These are phyloP conservation scores for Suillus sp. DNA, from an alignment of 768 basidiomycete species.

Conservation along the genomic window DNA sequence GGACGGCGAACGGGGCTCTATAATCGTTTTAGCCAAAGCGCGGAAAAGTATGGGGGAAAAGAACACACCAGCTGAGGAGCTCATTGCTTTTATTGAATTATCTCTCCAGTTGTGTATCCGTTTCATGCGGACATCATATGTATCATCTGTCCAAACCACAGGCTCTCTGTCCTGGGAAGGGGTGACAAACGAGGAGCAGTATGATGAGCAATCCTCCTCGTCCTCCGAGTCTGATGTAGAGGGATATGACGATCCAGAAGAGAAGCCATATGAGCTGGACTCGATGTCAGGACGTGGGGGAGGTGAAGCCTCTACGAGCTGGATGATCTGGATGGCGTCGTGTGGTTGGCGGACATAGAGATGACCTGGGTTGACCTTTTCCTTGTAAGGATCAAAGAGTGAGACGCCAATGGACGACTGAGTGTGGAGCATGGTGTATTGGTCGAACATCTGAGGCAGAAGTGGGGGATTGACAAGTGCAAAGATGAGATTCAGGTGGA, in stretches of 20 bases:
- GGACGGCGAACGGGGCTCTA: constrained; percentile 35
- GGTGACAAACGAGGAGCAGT: constrained; percentile 67
- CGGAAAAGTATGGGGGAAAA: constrained; percentile 2
- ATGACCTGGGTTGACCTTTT: constrained; percentile 41
- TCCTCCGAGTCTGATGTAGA: constrained; percentile 36
- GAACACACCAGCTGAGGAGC: constrained; percentile 44
- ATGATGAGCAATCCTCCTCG: constrained; percentile 63
- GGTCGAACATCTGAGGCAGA: constrained; percentile 31
- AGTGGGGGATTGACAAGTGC: constrained; percentile 24
- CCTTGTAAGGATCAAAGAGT: constrained; percentile 30
- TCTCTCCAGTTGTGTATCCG: constrained; percentile 77
- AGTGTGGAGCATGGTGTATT: constrained; percentile 29
- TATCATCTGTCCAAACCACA: constrained; percentile 45
- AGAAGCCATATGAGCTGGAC: constrained; percentile 43
- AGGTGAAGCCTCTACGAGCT: constrained; percentile 69
- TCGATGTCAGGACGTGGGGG: constrained; percentile 44
- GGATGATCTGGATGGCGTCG: constrained; percentile 60
- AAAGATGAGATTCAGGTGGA: constrained; percentile 20
- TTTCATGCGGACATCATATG: constrained; percentile 56
- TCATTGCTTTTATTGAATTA: constrained; percentile 48
- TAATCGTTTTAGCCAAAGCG: constrained; percentile 6
- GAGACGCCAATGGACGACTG: constrained; percentile 24
- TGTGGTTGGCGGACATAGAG: constrained; percentile 52
- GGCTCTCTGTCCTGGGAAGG: constrained; percentile 30
- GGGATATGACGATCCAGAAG: constrained; percentile 39